Base-by-base conservation (phyloP, 805 yeast species). In the Candida sakaeoensis region DNA sequence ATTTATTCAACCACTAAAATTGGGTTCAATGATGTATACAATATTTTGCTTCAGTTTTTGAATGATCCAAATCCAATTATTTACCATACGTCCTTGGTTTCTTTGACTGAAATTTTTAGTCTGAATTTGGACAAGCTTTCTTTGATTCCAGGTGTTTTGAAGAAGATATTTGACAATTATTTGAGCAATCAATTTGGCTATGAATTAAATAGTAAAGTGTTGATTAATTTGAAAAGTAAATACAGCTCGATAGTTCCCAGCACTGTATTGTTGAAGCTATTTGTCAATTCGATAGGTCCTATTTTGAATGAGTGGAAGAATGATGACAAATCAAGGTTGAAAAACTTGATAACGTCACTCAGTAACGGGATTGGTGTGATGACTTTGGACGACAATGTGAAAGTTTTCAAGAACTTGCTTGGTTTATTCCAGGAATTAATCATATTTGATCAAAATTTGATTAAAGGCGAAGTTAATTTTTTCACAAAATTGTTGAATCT, bases 1-100 rank as follows among this genome's bases (percentile, higher is more conserved):
- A 57, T 66, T 15, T 58, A 58, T 42, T 44, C 54, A 26, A 36
- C 50, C 32, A 53, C 61, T 3, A 58, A 54, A n/a, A 16, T 42
- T 14, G 67, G 65, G 1, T 63, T 61, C 35, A 48, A 39, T 22
- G 65, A 74, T 3, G 73, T 82, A 3, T 66, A 73, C 41, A 79
- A 79, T 25, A 78, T 87, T 4, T 53, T 80, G 2, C 58, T 72
- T 27, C 80, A 85, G 12, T 66, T 91, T 21, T 57, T 81, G 3
- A 63, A 63, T 15, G 98, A 91, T 58, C 90, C 96, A 0, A 91
- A 90, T 54, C 96, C 96, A 0, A 64, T 77, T 1, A 89, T 93
- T 13, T 90, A 86, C 54, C 72, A 77, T 40, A 82, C 89, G 72
- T 71, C 91, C 1, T 56, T 89, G 49, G 74, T 74, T 34, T 75